Base-by-base conservation (phyloP, 148 eudicot species). In the Vaccinium vitisidaea region DNA sequence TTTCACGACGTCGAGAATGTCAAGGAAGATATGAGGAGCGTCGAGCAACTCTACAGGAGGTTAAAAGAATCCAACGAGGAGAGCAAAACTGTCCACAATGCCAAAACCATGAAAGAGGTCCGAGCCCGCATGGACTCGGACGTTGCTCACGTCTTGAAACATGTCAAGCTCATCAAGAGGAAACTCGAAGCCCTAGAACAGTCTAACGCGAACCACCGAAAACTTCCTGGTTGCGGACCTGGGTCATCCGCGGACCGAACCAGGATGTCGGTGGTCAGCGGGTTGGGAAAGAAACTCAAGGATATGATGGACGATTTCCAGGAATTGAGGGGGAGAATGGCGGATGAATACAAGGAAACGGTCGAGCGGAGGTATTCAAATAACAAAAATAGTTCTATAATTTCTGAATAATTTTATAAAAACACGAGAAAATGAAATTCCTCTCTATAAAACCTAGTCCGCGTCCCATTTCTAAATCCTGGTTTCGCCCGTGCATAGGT, bases 231-330 rank as follows among this genome's bases (percentile, higher is more conserved):
- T 8, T 75, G 84, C 10, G 87, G 87, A 4, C 87, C 87, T 0
- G 87, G 87, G 18, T 85, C 87, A 1, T 85, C 87, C 23, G 43
- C 87, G 0, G 84, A 85, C 18, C 84, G 87, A 4, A 85, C 84
- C 65, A 52, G 87, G 54, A n/a, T 85, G 43, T 85, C 87, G 0
- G 84, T 85, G 59, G 87, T 82, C 14, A 48, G 87, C 50, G 84
- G 87, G 21, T 32, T 85, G 75, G 87, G 87, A 6, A 75, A 81
- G 65, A 85, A 85, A 61, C 84, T 85, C 50, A 85, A 85, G 59
- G 87, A 61, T 30, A 81, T 85, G 84, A 85, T 85, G 87, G 81
- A 82, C 46, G 87, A 61, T 49, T 85, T 85, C 54, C 87, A 85
- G 32, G 71, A 36, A 21, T 32, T 85, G 63, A 81, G 87, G 75